Evolutionary conservation across 1,284 basidiomycete genomes (phyloP), one percentile per base, ranked within the genome.

Genomic region (Mycena citricolor): DNA sequence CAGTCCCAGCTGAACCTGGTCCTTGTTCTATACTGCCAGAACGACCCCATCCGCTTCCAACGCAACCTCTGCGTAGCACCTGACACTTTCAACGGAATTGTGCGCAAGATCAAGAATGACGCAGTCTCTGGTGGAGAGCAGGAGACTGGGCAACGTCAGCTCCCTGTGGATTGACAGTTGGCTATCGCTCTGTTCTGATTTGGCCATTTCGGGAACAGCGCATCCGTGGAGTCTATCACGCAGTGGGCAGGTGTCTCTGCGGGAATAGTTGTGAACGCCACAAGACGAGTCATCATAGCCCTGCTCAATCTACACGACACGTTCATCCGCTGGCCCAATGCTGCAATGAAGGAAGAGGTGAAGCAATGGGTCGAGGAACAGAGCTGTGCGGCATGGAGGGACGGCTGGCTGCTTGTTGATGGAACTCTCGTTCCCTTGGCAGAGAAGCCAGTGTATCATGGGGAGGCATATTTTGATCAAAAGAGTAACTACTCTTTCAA

Each of bases 401-500:
- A 59, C 49, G 66, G 69, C 5, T 70, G 46, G 37, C 60, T 56
- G 32, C 56, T 69, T 34, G 67, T 69, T 5, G 67, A 71, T 56
- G 66, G 69, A 2, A 70, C 63, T 1, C 52, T 68, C 2, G 51
- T 71, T 10, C 62, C 64, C 1, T 54, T 71, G 0, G 55, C 54
- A 25, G 54, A 61, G 13, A 52, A 54, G 28, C 69, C 66, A 5
- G 54, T 47, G 0, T 57, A 54, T 41, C 58, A 61, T 54, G 63
- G 67, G 4, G 61, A 71, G 22, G 55, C 43, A 8, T 72, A 63
- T 39, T 70, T 66, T 49, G 63, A 69, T 43, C 44, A 57, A 7
- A 71, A 71, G 43, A 58, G 51, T 16, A 65, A 67, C 30, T 68
- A 69, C 39, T 67, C 65, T 3, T 28, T 69, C 12, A 68, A 69